Base-by-base conservation (phyloP, 306 rosid species). In the Chamaecrista fasciculata region DNA sequence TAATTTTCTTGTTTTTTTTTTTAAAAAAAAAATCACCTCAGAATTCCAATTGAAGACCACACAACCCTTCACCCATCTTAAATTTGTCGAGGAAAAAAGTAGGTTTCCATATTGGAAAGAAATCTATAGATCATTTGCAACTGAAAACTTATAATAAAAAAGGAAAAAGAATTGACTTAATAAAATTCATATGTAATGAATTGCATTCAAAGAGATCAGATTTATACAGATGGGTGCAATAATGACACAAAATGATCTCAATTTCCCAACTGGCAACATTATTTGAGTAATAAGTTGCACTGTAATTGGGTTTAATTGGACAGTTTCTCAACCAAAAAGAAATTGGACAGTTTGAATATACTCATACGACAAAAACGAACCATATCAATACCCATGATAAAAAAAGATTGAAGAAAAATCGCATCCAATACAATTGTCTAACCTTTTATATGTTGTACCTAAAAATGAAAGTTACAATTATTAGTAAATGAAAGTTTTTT, bases 221-320 rank as follows among this genome's bases (percentile, higher is more conserved):
- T 25, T 40, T n/a, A 31, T 39, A n/a, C 15, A 12, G 8, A 28
- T 18, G 23, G 62, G 51, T 37, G 25, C 48, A 40, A 28, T 67
- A 49, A 68, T 40, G 64, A 44, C 73, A 39, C 50, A 56, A 47
- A 61, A 69, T 63, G 70, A 50, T 49, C 56, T n/a, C 25, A 46
- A 48, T 63, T 65, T 44, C 66, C 21, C 74, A 80, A 80, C 69
- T 52, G 75, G 40, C 12, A 20, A 46, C 33, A 25, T 56, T 66
- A 28, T 48, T 20, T 23, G 70, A 6, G 44, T 18, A 37, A 62
- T 69, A 69, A 50, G 16, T 50, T 43, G 47, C n/a, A 23, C 18
- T 69, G 36, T 24, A 55, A 75, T 65, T 42, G 43, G 14, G 63
- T 70, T 21, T 5, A 76, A 55, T 23, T 62, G 52, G 33, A 11